Percentiles rank a stretch among this genome's conserved stretches.
phyloP scores from a whole-genome alignment of 2,329 filamentous ascomycete genomes.

The Sclerotinia borealis region DNA sequence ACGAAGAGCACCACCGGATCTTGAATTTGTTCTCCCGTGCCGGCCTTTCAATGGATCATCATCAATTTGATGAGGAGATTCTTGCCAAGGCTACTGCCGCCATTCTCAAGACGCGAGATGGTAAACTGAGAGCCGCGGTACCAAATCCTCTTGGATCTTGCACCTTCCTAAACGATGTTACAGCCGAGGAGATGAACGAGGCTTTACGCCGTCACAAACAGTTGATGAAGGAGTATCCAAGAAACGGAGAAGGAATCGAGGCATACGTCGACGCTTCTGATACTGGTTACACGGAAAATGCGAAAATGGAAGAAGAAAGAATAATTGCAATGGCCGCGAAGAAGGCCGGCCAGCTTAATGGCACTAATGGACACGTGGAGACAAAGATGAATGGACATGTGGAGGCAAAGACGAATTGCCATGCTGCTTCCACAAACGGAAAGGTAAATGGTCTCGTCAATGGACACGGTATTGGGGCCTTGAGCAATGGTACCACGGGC shows the following conservation, averaged over 20 bases:
- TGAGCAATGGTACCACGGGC: not conserved
- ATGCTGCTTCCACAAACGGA: not conserved
- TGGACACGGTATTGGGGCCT: not conserved
- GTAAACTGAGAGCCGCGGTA: constrained; percentile 60
- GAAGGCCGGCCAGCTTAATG: constrained; percentile 24
- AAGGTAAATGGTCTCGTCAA: not conserved
- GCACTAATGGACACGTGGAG: constrained; percentile 17
- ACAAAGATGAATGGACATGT: not conserved
- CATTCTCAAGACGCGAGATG: constrained; percentile 66
- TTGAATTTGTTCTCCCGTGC: constrained; percentile 64
- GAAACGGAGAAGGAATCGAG: constrained; percentile 59
- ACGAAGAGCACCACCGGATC: constrained; percentile 55
- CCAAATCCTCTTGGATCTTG: constrained; percentile 62
- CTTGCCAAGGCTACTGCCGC: constrained; percentile 61
- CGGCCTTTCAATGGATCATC: constrained; percentile 66
- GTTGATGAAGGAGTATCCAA: constrained; percentile 55
- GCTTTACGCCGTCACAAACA: constrained; percentile 59
- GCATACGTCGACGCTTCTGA: constrained; percentile 65
- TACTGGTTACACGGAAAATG: constrained; percentile 47
- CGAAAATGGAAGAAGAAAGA: constrained; percentile 25
- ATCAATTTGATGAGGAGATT: constrained; percentile 58
- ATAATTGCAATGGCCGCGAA: constrained; percentile 21
- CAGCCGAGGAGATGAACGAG: constrained; percentile 52
- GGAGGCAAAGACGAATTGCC: not conserved
- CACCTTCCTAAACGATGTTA: constrained; percentile 62